These are phyloP conservation scores for Solanum pennellii DNA, from an alignment of 257 asterid species.

Conservation along the genomic window DNA sequence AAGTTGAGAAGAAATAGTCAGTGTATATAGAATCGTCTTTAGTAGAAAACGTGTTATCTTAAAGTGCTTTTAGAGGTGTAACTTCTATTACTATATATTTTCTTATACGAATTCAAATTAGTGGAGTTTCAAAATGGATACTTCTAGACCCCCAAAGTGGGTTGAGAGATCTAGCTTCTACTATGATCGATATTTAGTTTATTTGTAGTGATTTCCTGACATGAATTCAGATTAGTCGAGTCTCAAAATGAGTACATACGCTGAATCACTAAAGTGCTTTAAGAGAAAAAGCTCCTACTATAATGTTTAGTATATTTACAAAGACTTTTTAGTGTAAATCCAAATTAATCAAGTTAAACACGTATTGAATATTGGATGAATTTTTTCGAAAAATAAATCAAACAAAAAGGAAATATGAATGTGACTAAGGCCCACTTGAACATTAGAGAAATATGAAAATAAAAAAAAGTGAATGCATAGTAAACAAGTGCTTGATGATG, in stretches of 20 bases:
- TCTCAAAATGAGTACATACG: background rate
- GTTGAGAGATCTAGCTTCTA: background rate
- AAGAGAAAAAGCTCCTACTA: background rate
- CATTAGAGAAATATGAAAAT: background rate
- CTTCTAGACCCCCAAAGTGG: background rate
- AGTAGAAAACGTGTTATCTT: accelerated
- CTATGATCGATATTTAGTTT: background rate
- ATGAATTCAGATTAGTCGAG: background rate
- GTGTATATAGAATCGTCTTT: background rate
- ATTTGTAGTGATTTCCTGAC: background rate
- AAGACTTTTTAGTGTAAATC: accelerated
- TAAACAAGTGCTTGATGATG: background rate
- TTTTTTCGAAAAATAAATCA: background rate
- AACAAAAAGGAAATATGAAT: background rate
- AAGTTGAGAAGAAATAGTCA: background rate
- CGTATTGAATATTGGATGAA: background rate
- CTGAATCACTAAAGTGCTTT: background rate
- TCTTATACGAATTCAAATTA: background rate
- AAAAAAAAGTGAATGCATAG: background rate
- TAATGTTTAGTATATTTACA: background rate
- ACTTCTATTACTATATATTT: background rate
- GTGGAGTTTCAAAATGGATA: background rate
- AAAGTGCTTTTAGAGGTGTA: background rate
- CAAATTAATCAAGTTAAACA: background rate
- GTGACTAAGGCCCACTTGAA: background rate